Evolutionary conservation across 2,329 filamentous ascomycete genomes (phyloP), one percentile per base, ranked within the genome.

Genomic region (Fusarium sp.): DNA sequence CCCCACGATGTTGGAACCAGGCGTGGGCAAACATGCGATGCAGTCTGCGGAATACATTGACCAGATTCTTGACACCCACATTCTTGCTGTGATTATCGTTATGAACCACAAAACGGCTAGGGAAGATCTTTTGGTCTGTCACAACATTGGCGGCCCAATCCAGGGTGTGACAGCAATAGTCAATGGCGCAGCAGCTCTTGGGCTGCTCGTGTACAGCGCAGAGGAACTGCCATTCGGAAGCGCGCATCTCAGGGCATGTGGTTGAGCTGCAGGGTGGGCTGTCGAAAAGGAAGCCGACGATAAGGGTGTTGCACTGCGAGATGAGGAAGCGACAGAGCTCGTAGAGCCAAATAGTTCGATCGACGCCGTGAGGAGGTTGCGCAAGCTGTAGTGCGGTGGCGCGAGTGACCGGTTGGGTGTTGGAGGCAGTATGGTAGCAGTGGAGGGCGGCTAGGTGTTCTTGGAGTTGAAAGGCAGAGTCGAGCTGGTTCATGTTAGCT

Each of bases 1-100:
- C 92, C 52, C 91, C 90, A 41, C 93, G 87, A 76, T 99, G 95
- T 78, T 97, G 93, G 76, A 97, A 99, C 95, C 95, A 99, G 7
- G 95, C 95, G 75, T 99, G 95, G 42, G 95, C 95, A 74, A 98
- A 99, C 77, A 99, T 98, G 58, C 95, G 87, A 76, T 99, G 96
- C 45, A 98, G 86, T 12, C 95, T 86, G 53, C 95, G 87, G 77
- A 99, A 98, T 53, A 99, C 94, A 75, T 97, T 98, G 69, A 94
- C 91, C 57, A 99, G 82, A 75, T 96, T 94, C 76, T 92, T 92
- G 58, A 90, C 82, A 53, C 91, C 91, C 39, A 83, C 77, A 60
- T 81, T 83, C 74, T 84, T 85, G 70, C 86, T 86, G 72, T 87
- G 83, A 35, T 80, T 81, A 73, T 85, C 84, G 53, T 76, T 79